phyloP scores from a whole-genome alignment of 129 eudicot species.

The Ambrosia artemisiifolia region DNA sequence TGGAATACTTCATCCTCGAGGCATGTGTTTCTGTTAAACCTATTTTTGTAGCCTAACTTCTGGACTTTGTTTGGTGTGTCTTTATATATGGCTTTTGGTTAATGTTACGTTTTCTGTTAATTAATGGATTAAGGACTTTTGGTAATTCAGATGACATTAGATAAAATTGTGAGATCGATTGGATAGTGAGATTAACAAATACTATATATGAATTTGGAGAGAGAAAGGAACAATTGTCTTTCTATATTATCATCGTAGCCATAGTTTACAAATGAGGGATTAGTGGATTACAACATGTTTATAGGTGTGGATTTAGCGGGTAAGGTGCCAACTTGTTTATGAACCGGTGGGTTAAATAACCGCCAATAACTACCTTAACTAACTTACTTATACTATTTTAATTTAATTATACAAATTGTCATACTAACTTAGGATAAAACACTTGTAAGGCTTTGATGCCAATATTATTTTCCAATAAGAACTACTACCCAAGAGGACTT shows the following conservation, averaged over 20 bases:
- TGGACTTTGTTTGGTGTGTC: not conserved
- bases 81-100: not conserved
- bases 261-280: not conserved
- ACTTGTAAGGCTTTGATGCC: too few species aligned
- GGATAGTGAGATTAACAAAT: not conserved
- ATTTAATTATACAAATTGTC: too few species aligned
- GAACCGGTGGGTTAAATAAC: too few species aligned
- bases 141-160: not conserved
- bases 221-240: too few species aligned
- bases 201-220: too few species aligned
- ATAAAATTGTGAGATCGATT: not conserved
- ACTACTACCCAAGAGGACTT: too few species aligned
- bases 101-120: not conserved
- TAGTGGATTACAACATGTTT: not conserved
- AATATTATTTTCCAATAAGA: too few species aligned
- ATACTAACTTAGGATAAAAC: too few species aligned
- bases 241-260: too few species aligned
- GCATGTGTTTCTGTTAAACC: conserved; percentile 44
- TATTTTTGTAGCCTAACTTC: conserved; percentile 8
- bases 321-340: not conserved
- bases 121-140: not conserved
- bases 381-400: too few species aligned
- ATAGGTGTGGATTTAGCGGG: not conserved
- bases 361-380: too few species aligned
- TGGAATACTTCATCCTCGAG: conserved; percentile 99